Conservation (phyloP, 2,329 filamentous ascomycete genomes). For the Neoarthrinium moseri region DNA sequence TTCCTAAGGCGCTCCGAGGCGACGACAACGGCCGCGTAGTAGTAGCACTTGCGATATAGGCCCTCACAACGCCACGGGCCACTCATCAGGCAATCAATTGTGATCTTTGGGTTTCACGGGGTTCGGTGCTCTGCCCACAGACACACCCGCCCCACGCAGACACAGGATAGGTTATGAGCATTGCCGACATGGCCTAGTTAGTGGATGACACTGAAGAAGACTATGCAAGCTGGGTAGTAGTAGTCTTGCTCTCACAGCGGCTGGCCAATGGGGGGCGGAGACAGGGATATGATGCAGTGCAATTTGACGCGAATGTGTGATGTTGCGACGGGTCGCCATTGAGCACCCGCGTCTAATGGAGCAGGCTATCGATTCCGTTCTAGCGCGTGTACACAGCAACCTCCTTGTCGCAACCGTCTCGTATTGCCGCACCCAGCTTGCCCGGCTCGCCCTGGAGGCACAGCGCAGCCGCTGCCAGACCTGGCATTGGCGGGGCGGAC, state of each 20-base stretch:
- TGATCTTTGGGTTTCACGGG: too few species aligned
- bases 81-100: too few species aligned
- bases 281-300: constrained; percentile 9
- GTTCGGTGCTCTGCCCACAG: too few species aligned
- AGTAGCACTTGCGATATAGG: background rate
- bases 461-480: constrained; percentile 3
- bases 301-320: constrained; percentile 11
- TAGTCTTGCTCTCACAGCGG: constrained; percentile 5
- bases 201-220: background rate
- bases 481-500: constrained; percentile 1
- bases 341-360: constrained; percentile 9
- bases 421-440: constrained; percentile 4
- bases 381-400: constrained; percentile 3
- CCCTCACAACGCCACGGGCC: too few species aligned
- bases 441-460: background rate
- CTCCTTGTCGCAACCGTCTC: constrained; percentile 1
- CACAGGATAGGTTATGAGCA: background rate
- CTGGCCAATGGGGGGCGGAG: constrained; percentile 3
- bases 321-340: constrained; percentile 5
- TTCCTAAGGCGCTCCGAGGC: background rate
- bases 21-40: background rate
- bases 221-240: background rate
- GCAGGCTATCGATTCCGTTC: constrained; percentile 5
- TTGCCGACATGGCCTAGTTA: background rate
- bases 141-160: background rate